Evolutionary conservation across 768 basidiomycete species (phyloP), one percentile per base, ranked within the genome.

Genomic region (Agaricus subrufescens): DNA sequence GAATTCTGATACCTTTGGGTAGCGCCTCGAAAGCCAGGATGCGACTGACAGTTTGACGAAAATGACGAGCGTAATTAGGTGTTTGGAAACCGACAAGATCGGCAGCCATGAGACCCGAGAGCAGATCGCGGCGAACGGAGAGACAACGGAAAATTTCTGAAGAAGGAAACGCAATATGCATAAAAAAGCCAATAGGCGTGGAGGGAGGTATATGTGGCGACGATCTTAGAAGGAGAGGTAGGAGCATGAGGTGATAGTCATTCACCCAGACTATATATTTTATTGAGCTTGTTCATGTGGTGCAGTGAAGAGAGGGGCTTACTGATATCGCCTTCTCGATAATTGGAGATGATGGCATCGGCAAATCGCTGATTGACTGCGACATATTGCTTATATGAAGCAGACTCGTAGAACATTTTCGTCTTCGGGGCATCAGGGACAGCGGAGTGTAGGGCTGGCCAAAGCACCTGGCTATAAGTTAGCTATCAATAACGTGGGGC

Each of bases 141-240:
- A 98, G 76, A 69, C 94, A 96, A 7, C 95, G 80, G 80, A 97
- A 97, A 62, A 97, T 95, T 71, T 98, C 96, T 27, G 91, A 93
- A 42, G 86, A 89, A 3, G 95, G 96, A 74, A 97, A 98, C 2
- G 96, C 91, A 54, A 95, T 94, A 67, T 98, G 96, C 72, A 97
- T 83, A 80, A 98, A 98, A 82, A 98, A 97, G 2, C 89, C 92
- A 62, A 93, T 89, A 37, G 85, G 83, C 0, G 85, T 83, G 19
- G 77, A 75, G 1, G 73, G 65, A 3, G 67, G 85, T 68, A 69
- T 92, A 67, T 65, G 78, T 53, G 68, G 76, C 25, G 71, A 78
- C 60, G 84, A 78, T 49, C 95, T 86, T 29, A 98, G 81, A 71
- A 98, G 85, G 43, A 81, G 78, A 1, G 96, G 96, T 8, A 97